Base-by-base conservation (phyloP, 148 eudicot species). In the Rhododendron molle region DNA sequence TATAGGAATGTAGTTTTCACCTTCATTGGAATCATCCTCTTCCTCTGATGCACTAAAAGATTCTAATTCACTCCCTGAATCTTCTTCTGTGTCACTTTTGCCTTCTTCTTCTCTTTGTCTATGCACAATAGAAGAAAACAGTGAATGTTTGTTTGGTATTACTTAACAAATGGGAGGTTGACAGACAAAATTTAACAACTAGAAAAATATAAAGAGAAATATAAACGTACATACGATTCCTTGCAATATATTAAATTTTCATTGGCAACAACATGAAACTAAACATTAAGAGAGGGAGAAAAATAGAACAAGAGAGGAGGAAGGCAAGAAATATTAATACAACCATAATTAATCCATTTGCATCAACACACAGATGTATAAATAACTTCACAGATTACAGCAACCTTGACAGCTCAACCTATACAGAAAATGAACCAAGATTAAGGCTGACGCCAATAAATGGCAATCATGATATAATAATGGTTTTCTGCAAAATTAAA, bases 91-190 rank as follows among this genome's bases (percentile, higher is more conserved):
- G 46, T 74, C 78, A 74, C 78, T 34, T 38, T 74, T 38, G 26
- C 78, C 44, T 74, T 74, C 26, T 74, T 74, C 78, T 74, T 74
- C 78, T 18, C 78, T 74, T 18, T 74, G 78, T 38, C 78, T 74
- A 73, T 13, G n/a, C 47, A 18, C 46, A 74, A 74, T 18, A 34
- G 9, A 74, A 30, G 76, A 20, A 28, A 71, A 71, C 18, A 1
- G 76, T 71, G 2, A 71, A 71, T 12, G 76, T 28, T 71, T 32
- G 40, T 32, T 14, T 71, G 20, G 38, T 71, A 28, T 30, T 32
- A 71, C 76, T 14, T 15, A 65, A 30, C 76, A 5, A 71, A 30
- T 65, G 13, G 20, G 40, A 30, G 38, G 32, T 71, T 30, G 40
- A 67, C 5, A 71, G 40, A 15, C n/a, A 36, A 2, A 74, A 74